Evolutionary conservation across 805 yeast species (phyloP).

Genomic region (Clavispora phyllophila): DNA sequence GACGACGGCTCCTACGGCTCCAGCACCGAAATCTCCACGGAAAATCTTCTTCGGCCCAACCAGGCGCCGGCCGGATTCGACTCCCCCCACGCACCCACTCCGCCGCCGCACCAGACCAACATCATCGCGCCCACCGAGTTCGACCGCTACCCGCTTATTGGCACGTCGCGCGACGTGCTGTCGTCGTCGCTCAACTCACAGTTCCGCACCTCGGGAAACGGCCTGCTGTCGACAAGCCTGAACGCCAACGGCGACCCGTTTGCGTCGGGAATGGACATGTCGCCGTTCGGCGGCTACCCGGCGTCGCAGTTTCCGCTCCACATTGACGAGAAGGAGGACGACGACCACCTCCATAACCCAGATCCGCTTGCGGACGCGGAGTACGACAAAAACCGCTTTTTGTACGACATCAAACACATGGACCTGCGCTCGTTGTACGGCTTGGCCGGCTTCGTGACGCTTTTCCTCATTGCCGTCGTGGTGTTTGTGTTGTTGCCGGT

Average conservation of each 20-base stretch:
- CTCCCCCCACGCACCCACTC: background rate
- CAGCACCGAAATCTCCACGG: conserved; percentile 4
- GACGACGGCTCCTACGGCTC: conserved; percentile 9
- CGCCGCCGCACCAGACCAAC: background rate
- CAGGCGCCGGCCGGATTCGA: background rate
- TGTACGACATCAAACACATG: conserved; percentile 59
- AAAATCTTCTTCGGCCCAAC: background rate
- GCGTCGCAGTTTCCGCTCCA: conserved; percentile 91
- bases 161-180: conserved; percentile 11
- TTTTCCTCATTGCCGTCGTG: conserved; percentile 49
- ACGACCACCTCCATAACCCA: conserved; percentile 93
- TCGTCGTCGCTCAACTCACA: conserved; percentile 10
- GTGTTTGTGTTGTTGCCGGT: conserved; percentile 74
- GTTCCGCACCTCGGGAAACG: conserved; percentile 3
- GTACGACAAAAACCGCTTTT: conserved; percentile 65
- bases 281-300: conserved; percentile 95
- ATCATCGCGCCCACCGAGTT: conserved; percentile 13
- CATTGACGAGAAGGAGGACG: conserved; percentile 90
- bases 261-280: conserved; percentile 9
- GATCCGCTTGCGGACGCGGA: conserved; percentile 91
- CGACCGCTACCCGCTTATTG: conserved; percentile 16
- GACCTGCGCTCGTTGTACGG: conserved; percentile 62
- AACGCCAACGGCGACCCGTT: conserved; percentile 10
- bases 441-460: conserved; percentile 48
- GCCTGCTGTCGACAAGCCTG: conserved; percentile 5